Evolutionary conservation across 2,329 filamentous ascomycete species (phyloP).

Genomic region (Venturia effusa): DNA sequence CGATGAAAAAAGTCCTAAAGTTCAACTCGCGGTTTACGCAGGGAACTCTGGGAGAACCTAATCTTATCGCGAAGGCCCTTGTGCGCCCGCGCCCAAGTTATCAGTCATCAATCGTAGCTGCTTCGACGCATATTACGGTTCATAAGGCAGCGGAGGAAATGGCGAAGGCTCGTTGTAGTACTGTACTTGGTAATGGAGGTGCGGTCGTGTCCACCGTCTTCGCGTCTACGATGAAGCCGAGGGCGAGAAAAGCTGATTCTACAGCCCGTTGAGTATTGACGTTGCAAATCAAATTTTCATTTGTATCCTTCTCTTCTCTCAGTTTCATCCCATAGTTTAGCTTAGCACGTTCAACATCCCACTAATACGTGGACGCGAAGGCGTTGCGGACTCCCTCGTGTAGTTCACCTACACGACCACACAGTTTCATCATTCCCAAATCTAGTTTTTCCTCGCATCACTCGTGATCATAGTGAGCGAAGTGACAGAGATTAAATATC

Average conservation of each 20-base stretch:
- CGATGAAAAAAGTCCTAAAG: conserved; percentile 42
- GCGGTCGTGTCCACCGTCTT: neutral
- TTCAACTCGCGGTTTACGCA: conserved; percentile 48
- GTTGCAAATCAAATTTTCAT: neutral
- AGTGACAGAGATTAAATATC: too few relatives aligned
- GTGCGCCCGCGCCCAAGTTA: neutral
- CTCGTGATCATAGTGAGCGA: too few relatives aligned
- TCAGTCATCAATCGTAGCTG: neutral
- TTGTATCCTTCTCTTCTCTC: neutral
- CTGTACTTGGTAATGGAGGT: neutral
- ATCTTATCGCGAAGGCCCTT: conserved; percentile 26
- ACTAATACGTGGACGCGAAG: neutral
- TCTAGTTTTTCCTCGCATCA: too few relatives aligned
- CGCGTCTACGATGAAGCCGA: neutral
- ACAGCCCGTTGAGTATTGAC: neutral
- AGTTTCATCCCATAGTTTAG: neutral
- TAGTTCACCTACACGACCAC: neutral
- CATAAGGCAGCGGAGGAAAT: neutral
- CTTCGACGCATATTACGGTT: neutral
- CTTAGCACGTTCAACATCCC: neutral
- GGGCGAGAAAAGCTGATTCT: neutral
- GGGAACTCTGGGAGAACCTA: conserved; percentile 35
- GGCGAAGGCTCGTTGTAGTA: neutral
- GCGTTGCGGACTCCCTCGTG: neutral
- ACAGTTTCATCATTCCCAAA: too few relatives aligned